Evolutionary conservation across 257 asterid species (phyloP), one percentile per base, ranked within the genome.

Genomic region (Fraxinus quadrangulata): DNA sequence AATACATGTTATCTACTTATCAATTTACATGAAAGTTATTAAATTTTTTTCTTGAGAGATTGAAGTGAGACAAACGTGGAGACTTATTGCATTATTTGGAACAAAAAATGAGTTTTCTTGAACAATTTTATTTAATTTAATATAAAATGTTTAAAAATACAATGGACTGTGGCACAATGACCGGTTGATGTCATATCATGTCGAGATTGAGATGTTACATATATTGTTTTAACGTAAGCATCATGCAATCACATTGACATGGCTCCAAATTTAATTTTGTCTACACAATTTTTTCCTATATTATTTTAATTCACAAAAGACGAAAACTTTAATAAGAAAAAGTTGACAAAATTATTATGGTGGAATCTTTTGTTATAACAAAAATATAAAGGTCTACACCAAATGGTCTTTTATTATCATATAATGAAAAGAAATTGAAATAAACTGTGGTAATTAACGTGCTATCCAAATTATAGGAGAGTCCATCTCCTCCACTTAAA

Each of bases 121-220:
- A 42, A 42, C 1, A 2, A 2, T 10, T 42, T 11, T 42, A 42
- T 42, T 42, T 42, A 42, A 42, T 42, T 37, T 0, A 37, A 37
- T 31, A 31, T 31, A 31, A 37, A 37, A 36, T 37, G 42, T 37
- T 37, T 37, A 37, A 37, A 40, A 40, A 40, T 2, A 40, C 49
- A 40, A 10, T 10, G 16, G 49, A 40, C 4, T 4, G 1, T 40
- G 17, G 11, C 5, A 28, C 33, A 17, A 19, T 76, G 74, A 31
- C 56, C n/a, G 8, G 63, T 76, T 47, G 75, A 66, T 71, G 72
- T 51, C 61, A 59, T 34, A 28, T 66, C 65, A 12, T 72, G 67
- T 72, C 69, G 69, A 40, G 21, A 33, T 33, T 28, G 71, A 47
- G 5, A 1, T 34, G 80, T 63, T 66, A 24, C 49, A 33, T 72